A percentile compares a stretch with the other conserved stretches of the same genome.
Conservation (phyloP, 139 green algal species). For the Chloropicon primus region DNA sequence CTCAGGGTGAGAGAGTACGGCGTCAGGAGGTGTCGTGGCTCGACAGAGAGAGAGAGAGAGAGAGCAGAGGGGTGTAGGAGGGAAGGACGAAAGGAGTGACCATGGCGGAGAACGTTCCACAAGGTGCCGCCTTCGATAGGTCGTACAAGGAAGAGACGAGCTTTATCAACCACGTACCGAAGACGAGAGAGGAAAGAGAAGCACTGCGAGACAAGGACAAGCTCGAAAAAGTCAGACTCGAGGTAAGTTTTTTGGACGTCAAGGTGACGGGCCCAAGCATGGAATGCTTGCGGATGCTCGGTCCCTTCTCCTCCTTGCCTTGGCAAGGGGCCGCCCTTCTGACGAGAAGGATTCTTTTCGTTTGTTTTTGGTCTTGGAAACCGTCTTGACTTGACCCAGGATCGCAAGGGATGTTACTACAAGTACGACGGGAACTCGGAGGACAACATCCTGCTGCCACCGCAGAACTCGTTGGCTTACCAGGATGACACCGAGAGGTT, state of each 20-base stretch:
- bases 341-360: no score
- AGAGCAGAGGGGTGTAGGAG: no score
- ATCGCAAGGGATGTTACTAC: neutral
- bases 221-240: neutral
- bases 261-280: no score
- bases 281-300: no score
- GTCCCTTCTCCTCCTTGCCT: no score
- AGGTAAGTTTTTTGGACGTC: neutral
- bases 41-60: no score
- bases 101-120: neutral
- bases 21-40: no score
- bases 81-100: no score
- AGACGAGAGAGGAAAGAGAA: neutral
- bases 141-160: neutral
- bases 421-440: neutral
- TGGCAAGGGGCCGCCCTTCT: no score
- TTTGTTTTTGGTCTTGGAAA: no score
- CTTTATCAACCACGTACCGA: neutral
- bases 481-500: neutral
- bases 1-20: no score
- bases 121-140: neutral
- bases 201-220: neutral
- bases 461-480: neutral
- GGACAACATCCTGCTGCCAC: neutral
- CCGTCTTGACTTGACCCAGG: no score